Evolutionary conservation across 305 asterid genomes (phyloP).

Genomic region (Fraxinus albicans): DNA sequence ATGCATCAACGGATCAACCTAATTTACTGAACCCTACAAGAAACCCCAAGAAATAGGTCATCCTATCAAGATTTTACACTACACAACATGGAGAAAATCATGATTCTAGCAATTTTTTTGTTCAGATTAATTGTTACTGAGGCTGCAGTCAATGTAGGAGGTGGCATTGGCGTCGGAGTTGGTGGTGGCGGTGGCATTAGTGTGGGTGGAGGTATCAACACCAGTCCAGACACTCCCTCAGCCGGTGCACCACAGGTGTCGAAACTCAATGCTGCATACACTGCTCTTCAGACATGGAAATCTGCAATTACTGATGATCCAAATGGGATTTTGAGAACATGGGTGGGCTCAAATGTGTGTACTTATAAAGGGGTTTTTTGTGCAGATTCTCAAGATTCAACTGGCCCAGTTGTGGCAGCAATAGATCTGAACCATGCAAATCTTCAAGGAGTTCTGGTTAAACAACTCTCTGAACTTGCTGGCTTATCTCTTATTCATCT

Average conservation of each 20-base stretch:
- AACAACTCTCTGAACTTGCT: conserved; percentile 53
- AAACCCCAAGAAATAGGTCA: conserved; percentile 21
- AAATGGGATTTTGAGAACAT: conserved; percentile 41
- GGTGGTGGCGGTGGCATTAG: conserved; percentile 33
- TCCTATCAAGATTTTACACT: background rate
- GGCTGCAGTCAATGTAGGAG: conserved; percentile 31
- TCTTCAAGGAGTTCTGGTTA: conserved; percentile 58
- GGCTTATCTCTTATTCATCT: conserved; percentile 65
- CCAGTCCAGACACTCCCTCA: conserved; percentile 33
- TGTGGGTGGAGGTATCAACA: conserved; percentile 52
- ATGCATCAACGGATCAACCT: conserved; percentile 47
- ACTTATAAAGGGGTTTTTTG: conserved; percentile 72
- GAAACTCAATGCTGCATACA: conserved; percentile 40
- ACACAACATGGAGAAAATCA: conserved; percentile 24
- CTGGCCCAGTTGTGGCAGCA: conserved; percentile 51
- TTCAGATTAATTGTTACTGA: conserved; percentile 21
- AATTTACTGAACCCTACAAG: conserved; percentile 35
- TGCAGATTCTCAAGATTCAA: conserved; percentile 46
- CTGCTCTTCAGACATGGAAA: conserved; percentile 88
- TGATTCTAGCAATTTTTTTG: conserved; percentile 20
- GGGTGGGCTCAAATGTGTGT: conserved; percentile 81
- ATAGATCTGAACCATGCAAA: conserved; percentile 87
- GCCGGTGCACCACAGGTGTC: conserved; percentile 25
- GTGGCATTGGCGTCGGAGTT: conserved; percentile 33
- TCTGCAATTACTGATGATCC: conserved; percentile 74